A percentile compares a stretch with the other conserved stretches of the same genome.
These are phyloP conservation scores for Cyanodermella asteris DNA, from an alignment of 2,329 filamentous ascomycete genomes.

Conservation along the genomic window DNA sequence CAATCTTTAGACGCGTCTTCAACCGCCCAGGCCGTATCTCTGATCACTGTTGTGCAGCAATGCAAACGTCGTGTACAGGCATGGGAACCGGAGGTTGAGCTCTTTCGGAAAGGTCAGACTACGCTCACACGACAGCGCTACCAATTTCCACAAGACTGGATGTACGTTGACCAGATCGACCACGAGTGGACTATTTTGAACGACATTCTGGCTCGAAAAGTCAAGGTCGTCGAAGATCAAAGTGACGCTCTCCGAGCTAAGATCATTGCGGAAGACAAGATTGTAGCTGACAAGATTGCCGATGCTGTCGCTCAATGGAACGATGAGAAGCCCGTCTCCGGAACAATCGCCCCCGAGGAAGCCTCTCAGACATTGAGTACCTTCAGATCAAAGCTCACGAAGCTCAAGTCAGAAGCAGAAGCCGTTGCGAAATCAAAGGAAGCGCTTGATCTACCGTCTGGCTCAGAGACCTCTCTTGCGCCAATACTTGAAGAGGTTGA, in stretches of 20 bases:
- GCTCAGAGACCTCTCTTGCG: constrained; percentile 58
- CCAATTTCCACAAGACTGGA: constrained; percentile 82
- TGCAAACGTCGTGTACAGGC: constrained; percentile 83
- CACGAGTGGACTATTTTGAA: constrained; percentile 88
- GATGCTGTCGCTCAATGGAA: constrained; percentile 80
- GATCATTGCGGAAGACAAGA: constrained; percentile 79
- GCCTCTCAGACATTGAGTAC: constrained; percentile 61
- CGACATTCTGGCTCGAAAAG: constrained; percentile 77
- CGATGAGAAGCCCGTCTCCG: constrained; percentile 89
- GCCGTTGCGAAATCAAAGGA: constrained; percentile 96
- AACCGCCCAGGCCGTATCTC: constrained; percentile 89
- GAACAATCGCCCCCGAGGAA: constrained; percentile 73
- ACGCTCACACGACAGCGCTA: constrained; percentile 80
- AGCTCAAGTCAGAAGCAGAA: constrained; percentile 66
- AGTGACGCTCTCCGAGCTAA: constrained; percentile 87
- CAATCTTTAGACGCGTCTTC: constrained; percentile 87
- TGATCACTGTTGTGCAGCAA: constrained; percentile 93
- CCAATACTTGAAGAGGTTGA: constrained; percentile 85
- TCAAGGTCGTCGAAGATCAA: constrained; percentile 89
- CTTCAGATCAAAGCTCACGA: constrained; percentile 70
- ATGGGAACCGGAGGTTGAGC: constrained; percentile 90
- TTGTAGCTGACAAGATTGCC: constrained; percentile 68
- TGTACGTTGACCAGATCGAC: constrained; percentile 88
- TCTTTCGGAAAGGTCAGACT: constrained; percentile 87
- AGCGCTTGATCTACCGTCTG: constrained; percentile 70